Evolutionary conservation across 192 early-diverging fungal genomes (phyloP).

Genomic region (Geranomyces michiganensis): DNA sequence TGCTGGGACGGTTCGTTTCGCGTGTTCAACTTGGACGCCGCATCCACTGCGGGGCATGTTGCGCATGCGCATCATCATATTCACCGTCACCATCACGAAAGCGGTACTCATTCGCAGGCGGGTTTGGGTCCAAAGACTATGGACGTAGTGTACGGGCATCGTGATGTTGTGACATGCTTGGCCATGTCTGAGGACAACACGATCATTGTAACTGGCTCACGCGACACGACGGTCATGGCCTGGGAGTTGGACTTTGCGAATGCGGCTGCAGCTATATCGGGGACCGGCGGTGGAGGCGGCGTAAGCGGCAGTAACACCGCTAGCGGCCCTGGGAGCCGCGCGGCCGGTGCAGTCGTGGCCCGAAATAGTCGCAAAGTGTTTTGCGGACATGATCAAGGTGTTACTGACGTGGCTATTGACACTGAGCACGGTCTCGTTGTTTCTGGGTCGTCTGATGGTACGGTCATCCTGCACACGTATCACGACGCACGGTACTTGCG

Average conservation of each 20-base stretch:
- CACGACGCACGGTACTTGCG: constrained; percentile 42
- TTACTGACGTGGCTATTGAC: constrained; percentile 43
- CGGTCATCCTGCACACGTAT: constrained; percentile 49
- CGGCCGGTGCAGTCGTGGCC: background rate
- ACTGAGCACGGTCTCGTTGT: constrained; percentile 48
- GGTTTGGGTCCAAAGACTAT: constrained; percentile 19
- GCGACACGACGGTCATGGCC: constrained; percentile 50
- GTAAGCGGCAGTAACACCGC: background rate
- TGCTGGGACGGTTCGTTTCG: constrained; percentile 51
- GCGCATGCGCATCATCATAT: background rate
- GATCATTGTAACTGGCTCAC: constrained; percentile 43
- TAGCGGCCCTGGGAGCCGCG: background rate
- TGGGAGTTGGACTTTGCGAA: constrained; percentile 37
- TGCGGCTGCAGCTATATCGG: background rate
- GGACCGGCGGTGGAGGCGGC: background rate
- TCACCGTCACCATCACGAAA: constrained; percentile 16
- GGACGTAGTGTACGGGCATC: constrained; percentile 47
- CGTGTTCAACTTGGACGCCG: constrained; percentile 29
- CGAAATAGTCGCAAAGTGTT: constrained; percentile 31
- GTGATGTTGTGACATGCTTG: constrained; percentile 48
- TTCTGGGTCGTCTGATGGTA: constrained; percentile 52
- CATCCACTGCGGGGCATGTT: background rate
- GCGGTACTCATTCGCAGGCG: constrained; percentile 16
- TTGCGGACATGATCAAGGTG: constrained; percentile 51
- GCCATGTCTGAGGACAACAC: constrained; percentile 42